Conservation (phyloP, 2,329 filamentous ascomycete genomes). For the Fusarium sp. region DNA sequence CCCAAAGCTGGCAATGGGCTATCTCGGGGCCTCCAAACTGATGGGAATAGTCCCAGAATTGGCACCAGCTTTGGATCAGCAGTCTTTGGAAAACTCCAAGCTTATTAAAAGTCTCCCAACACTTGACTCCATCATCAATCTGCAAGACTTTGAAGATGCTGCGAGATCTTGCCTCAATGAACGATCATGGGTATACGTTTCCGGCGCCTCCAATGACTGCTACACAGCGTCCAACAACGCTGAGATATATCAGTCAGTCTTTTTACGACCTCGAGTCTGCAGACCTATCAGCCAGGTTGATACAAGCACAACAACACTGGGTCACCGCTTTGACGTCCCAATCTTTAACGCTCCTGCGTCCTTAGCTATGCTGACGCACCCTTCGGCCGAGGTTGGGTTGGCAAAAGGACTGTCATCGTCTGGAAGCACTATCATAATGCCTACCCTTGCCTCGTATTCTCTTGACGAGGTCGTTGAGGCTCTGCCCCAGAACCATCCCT, state of each 20-base stretch:
- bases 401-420: background rate
- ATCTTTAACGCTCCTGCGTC: background rate
- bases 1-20: background rate
- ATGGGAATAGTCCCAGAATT: background rate
- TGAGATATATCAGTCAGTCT: background rate
- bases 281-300: background rate
- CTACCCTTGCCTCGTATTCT: background rate
- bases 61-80: background rate
- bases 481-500: background rate
- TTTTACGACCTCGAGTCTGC: background rate
- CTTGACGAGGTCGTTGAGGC: background rate
- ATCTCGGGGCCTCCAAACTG: background rate
- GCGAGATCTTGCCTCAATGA: background rate
- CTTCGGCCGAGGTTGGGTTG: background rate
- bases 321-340: rapidly evolving
- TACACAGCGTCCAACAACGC: background rate
- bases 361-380: background rate
- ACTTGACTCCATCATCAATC: background rate
- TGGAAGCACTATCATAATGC: background rate
- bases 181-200: background rate
- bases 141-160: background rate
- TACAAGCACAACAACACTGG: background rate
- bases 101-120: rapidly evolving
- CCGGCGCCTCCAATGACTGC: background rate
- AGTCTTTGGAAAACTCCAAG: background rate